Base-by-base conservation (phyloP, 805 yeast species). In the Geotrichum ghanense region DNA sequence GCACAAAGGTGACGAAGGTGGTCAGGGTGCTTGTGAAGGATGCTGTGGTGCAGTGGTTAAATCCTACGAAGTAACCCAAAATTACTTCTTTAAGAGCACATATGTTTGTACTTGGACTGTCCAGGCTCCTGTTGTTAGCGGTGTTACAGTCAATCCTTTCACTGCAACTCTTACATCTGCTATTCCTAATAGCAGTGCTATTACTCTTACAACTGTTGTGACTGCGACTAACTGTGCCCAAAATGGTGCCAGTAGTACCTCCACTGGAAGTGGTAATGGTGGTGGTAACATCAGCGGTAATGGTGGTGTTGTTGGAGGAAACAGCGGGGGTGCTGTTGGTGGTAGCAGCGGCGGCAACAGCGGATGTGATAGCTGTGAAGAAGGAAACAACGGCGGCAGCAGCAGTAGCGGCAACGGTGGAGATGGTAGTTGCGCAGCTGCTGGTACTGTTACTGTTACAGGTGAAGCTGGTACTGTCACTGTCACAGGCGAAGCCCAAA, bases 161-260 rank as follows among this genome's bases (percentile, higher is more conserved):
- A 44, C 51, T 19, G 56, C 53, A 2, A 50, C 56, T 39, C 39
- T 56, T 24, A 49, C 59, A 5, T 58, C 61, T 1, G 62, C 71
- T 0, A 60, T 79, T 14, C 68, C 70, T 20, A 72, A 76, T 35
- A 81, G 83, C 16, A 83, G 78, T 46, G 61, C 79, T 2, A 67
- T 77, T 23, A 47, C 57, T 3, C 41, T 52, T 24, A 52, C 59
- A 16, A 50, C 58, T 23, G 55, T 50, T 20, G 49, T 59, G 9
- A 51, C 51, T 23, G 52, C 49, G 16, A 56, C 45, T 25, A 48
- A 53, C n/a, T 53, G 55, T 31, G 42, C 42, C 21, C 46, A 50
- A 41, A 48, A 50, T 14, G 50, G 48, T 16, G 51, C 45, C 23
- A 53, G 47, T 3, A 37, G 46, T 22, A 47, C 46, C 7, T 52